A percentile compares a stretch with the other conserved stretches of the same genome.
These are phyloP conservation scores for Umbelopsis sp. DNA, from an alignment of 371 early-diverging fungal species.

Conservation along the genomic window DNA sequence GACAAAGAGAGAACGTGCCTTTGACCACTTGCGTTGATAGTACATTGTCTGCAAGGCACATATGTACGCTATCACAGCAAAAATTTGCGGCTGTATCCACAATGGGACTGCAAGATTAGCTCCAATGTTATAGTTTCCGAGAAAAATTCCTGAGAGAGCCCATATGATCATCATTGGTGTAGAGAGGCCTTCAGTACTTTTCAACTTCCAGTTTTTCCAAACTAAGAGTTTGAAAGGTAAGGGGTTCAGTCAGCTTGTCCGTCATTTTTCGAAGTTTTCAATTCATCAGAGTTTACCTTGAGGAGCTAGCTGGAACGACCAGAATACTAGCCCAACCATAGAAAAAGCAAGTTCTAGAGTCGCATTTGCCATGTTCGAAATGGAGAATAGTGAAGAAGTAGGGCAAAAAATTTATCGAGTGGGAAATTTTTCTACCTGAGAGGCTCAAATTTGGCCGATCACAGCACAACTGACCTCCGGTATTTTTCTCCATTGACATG, in stretches of 20 bases:
- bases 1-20: neutral
- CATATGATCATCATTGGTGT: constrained; percentile 52
- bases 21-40: constrained; percentile 37
- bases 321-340: constrained; percentile 54
- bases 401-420: neutral
- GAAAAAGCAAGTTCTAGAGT: constrained; percentile 9
- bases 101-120: constrained; percentile 53
- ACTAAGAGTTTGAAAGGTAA: constrained; percentile 19
- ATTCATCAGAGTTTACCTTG: constrained; percentile 36
- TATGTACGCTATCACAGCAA: constrained; percentile 41
- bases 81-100: constrained; percentile 59
- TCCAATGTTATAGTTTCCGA: constrained; percentile 55
- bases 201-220: constrained; percentile 36
- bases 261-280: no score
- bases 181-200: constrained; percentile 54
- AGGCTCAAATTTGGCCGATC: constrained; percentile 13
- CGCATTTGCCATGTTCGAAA: constrained; percentile 1
- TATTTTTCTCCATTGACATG: constrained; percentile 13
- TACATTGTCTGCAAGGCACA: constrained; percentile 51
- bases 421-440: constrained; percentile 4
- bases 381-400: neutral
- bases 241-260: no score
- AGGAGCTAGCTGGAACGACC: constrained; percentile 63
- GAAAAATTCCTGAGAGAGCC: constrained; percentile 45
- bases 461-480: neutral